phyloP scores from a whole-genome alignment of 257 asterid species.

The Paulownia fortunei region DNA sequence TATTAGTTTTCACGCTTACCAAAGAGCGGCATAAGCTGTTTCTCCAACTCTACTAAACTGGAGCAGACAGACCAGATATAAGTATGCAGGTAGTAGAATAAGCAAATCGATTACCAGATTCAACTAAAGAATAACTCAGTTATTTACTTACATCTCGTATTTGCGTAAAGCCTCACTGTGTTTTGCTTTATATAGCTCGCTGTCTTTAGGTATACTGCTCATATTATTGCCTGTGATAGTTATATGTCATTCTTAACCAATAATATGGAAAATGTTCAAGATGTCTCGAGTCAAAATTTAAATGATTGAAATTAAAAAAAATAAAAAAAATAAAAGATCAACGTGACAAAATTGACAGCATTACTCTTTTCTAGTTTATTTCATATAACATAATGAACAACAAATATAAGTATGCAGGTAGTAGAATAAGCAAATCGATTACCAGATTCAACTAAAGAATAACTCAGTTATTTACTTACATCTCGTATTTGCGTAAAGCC shows the following conservation, averaged over 20 bases:
- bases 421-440: conserved; percentile 1
- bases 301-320: neutral
- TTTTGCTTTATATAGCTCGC: conserved; percentile 75
- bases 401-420: conserved; percentile 11
- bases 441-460: conserved; percentile 7
- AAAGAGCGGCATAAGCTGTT: conserved; percentile 67
- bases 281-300: neutral
- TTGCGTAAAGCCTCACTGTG: conserved; percentile 78
- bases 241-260: conserved; percentile 14
- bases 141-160: conserved; percentile 67
- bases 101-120: neutral
- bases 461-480: conserved; percentile 49
- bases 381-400: neutral
- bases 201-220: conserved; percentile 68
- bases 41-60: conserved; percentile 94
- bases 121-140: neutral
- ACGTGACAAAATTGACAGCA: neutral
- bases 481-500: conserved; percentile 75
- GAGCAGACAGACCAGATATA: neutral
- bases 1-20: conserved; percentile 43
- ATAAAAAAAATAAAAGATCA: too few relatives aligned
- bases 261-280: conserved; percentile 1
- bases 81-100: conserved; percentile 18
- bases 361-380: neutral
- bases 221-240: conserved; percentile 52